These are phyloP conservation scores for Zalaria sp. DNA, from an alignment of 2,329 filamentous ascomycete species.

Conservation along the genomic window DNA sequence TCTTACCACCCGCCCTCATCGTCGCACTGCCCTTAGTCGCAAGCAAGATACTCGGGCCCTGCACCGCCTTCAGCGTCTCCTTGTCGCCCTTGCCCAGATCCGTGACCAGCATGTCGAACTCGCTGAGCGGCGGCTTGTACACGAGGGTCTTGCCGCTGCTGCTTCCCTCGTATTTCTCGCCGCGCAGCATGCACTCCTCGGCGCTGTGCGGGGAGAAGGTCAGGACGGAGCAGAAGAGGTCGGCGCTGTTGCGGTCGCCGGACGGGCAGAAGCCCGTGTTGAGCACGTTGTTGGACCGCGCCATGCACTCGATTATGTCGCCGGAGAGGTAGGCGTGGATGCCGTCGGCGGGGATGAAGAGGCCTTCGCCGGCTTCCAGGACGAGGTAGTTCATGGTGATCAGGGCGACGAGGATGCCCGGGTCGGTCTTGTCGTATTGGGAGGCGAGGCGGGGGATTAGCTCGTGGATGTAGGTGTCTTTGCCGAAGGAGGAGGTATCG, in stretches of 20 bases:
- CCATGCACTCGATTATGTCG: constrained; percentile 70
- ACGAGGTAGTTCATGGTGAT: constrained; percentile 62
- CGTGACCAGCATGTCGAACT: constrained; percentile 55
- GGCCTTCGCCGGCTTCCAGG: constrained; percentile 49
- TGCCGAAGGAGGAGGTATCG: constrained; percentile 34
- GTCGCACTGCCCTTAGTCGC: constrained; percentile 45
- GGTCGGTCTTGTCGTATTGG: constrained; percentile 51
- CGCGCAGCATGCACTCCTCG: constrained; percentile 41
- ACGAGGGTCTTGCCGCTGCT: constrained; percentile 46
- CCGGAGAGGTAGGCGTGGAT: constrained; percentile 62
- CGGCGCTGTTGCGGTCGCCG: constrained; percentile 48
- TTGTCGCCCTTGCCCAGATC: constrained; percentile 42
- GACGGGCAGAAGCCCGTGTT: constrained; percentile 61
- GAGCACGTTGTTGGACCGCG: constrained; percentile 58
- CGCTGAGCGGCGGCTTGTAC: constrained; percentile 53
- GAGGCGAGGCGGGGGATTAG: constrained; percentile 49
- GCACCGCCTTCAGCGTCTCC: constrained; percentile 41
- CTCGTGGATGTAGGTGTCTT: constrained; percentile 45
- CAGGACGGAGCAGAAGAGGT: constrained; percentile 48
- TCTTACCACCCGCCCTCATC: constrained; percentile 39
- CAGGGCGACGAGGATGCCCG: constrained; percentile 54
- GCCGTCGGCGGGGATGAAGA: constrained; percentile 60
- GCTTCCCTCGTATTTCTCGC: constrained; percentile 35
- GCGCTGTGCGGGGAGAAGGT: constrained; percentile 49
- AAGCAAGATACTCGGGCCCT: constrained; percentile 50